Evolutionary conservation across 192 early-diverging fungal genomes (phyloP).

Genomic region (Podila minutissima): DNA sequence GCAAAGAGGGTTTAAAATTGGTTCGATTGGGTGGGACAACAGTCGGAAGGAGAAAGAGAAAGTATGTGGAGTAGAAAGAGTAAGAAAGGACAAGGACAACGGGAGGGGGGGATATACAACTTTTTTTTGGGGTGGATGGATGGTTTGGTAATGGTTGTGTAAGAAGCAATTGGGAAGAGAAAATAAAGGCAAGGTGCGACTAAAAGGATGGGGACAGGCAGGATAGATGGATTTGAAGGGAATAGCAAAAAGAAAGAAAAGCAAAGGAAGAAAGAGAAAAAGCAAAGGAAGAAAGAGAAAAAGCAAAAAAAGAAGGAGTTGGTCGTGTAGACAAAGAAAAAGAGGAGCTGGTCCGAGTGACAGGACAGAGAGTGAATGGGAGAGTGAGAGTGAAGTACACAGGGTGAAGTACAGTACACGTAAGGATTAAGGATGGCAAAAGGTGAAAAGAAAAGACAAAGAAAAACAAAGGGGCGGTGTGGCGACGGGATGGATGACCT

Average conservation of each 20-base stretch:
- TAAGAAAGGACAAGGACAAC: not conserved
- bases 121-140: too few relatives aligned
- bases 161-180: too few relatives aligned
- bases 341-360: not conserved
- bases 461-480: not conserved
- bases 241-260: not conserved
- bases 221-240: too few relatives aligned
- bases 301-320: not conserved
- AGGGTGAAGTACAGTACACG: not conserved
- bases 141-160: too few relatives aligned
- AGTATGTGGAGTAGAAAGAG: not conserved
- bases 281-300: not conserved
- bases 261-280: not conserved
- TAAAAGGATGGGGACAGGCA: too few relatives aligned
- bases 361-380: not conserved
- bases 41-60: not conserved
- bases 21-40: not conserved
- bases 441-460: not conserved
- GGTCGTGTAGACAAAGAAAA: not conserved
- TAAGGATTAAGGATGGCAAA: not conserved
- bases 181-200: too few relatives aligned
- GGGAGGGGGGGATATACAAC: not conserved
- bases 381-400: not conserved
- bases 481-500: too few relatives aligned
- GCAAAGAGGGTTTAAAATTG: not conserved